These are phyloP conservation scores for Metschnikowia lochheadii DNA, from an alignment of 805 yeast genomes.

Conservation along the genomic window DNA sequence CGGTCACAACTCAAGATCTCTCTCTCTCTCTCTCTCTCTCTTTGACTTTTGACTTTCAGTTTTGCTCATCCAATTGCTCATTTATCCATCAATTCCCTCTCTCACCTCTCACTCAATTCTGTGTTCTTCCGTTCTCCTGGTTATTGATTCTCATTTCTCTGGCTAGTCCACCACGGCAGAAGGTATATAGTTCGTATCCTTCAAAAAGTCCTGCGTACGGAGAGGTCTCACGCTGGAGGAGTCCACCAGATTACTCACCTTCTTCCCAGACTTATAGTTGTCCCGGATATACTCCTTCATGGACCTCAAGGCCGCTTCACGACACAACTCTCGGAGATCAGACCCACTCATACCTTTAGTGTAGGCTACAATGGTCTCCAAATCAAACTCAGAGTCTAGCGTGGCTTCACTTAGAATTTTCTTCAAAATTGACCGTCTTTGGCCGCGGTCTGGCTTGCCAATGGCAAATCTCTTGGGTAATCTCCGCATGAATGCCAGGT, in stretches of 20 bases:
- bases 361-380: constrained; percentile 52
- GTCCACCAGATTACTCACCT: constrained; percentile 22
- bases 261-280: constrained; percentile 43
- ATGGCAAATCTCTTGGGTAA: constrained; percentile 88
- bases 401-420: constrained; percentile 65
- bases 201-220: constrained; percentile 58
- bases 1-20: no score
- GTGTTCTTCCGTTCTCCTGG: neutral
- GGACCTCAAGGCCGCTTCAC: constrained; percentile 89
- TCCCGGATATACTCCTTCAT: constrained; percentile 77
- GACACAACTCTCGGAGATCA: constrained; percentile 83
- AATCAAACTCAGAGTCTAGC: constrained; percentile 56
- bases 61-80: no score
- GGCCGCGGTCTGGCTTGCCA: constrained; percentile 61
- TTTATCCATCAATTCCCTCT: no score
- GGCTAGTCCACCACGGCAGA: constrained; percentile 14
- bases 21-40: no score
- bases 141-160: neutral
- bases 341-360: constrained; percentile 83
- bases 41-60: no score
- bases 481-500: constrained; percentile 85
- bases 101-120: neutral
- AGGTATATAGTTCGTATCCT: constrained; percentile 18
- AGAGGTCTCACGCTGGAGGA: constrained; percentile 57
- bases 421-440: constrained; percentile 66